Evolutionary conservation across 352 stramenopile genomes (phyloP).

Genomic region (Thalassiosira hispida): DNA sequence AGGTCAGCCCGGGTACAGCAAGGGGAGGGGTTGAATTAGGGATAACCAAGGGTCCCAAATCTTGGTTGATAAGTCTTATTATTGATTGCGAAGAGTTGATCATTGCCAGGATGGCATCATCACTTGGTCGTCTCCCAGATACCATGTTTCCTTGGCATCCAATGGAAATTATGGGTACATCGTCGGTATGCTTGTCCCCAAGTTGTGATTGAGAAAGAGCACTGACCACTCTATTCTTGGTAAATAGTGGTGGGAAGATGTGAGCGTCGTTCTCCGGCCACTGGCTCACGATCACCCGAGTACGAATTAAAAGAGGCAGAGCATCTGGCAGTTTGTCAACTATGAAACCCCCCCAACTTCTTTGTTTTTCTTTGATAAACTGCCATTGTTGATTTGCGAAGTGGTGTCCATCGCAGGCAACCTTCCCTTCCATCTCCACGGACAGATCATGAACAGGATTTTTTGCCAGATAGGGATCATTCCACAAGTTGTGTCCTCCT

Average conservation of each 20-base stretch:
- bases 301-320: constrained; percentile 33
- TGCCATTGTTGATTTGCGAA: constrained; percentile 65
- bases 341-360: constrained; percentile 39
- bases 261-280: constrained; percentile 37
- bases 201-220: neutral
- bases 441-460: constrained; percentile 61
- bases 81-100: constrained; percentile 58
- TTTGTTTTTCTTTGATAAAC: constrained; percentile 59
- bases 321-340: constrained; percentile 55
- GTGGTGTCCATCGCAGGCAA: constrained; percentile 48
- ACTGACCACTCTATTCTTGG: constrained; percentile 10
- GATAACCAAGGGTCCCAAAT: constrained; percentile 59
- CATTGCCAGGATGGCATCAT: constrained; percentile 69
- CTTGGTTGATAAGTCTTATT: constrained; percentile 59
- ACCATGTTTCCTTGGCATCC: constrained; percentile 57
- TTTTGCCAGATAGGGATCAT: constrained; percentile 40
- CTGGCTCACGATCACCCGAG: constrained; percentile 61
- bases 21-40: constrained; percentile 44
- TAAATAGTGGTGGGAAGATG: constrained; percentile 57
- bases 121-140: constrained; percentile 41
- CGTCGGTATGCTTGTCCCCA: neutral
- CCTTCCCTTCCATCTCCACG: constrained; percentile 45
- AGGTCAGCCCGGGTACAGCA: constrained; percentile 49
- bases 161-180: constrained; percentile 60
- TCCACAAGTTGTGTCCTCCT: constrained; percentile 56